These are phyloP conservation scores for Didymella lethalis DNA, from an alignment of 2,329 filamentous ascomycete genomes.

Conservation along the genomic window DNA sequence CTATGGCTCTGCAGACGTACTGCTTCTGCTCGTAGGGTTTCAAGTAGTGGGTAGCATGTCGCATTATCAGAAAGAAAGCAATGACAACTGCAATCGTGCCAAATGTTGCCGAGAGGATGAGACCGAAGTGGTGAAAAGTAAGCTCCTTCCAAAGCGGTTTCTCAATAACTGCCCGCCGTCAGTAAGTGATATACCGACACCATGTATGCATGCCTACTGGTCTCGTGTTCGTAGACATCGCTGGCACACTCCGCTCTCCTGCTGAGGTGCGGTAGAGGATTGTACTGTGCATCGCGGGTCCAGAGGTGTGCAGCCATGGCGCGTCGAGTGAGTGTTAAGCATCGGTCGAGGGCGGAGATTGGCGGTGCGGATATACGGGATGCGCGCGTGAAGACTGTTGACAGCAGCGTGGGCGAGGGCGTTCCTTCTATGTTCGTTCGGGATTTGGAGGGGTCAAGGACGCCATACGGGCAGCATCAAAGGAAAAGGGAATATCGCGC, in stretches of 20 bases:
- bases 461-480: slow-evolving; percentile 17
- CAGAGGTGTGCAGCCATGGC: slow-evolving; percentile 16
- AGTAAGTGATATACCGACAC: slow-evolving; percentile 1
- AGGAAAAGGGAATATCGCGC: slow-evolving; percentile 2
- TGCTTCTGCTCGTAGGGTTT: slow-evolving; percentile 68
- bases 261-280: slow-evolving; percentile 8
- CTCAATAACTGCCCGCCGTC: slow-evolving; percentile 51
- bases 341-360: slow-evolving; percentile 19
- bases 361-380: slow-evolving; percentile 9
- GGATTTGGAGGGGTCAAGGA: slow-evolving; percentile 1
- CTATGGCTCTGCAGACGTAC: slow-evolving; percentile 48
- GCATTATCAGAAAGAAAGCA: slow-evolving; percentile 63
- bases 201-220: slow-evolving; percentile 47
- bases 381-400: slow-evolving; percentile 2
- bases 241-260: slow-evolving; percentile 23
- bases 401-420: slow-evolving; percentile 4
- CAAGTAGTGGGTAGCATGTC: slow-evolving; percentile 67
- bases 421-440: slow-evolving; percentile 13
- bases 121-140: slow-evolving; percentile 65
- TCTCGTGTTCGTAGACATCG: slow-evolving; percentile 28
- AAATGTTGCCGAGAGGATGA: slow-evolving; percentile 63
- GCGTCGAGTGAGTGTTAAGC: slow-evolving; percentile 8
- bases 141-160: slow-evolving; percentile 61
- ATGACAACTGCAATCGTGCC: slow-evolving; percentile 60
- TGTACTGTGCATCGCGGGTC: slow-evolving; percentile 6